Percentiles rank a stretch among this genome's conserved stretches.
Evolutionary conservation across 306 rosid species (phyloP).

Genomic region (Quercus rubra): DNA sequence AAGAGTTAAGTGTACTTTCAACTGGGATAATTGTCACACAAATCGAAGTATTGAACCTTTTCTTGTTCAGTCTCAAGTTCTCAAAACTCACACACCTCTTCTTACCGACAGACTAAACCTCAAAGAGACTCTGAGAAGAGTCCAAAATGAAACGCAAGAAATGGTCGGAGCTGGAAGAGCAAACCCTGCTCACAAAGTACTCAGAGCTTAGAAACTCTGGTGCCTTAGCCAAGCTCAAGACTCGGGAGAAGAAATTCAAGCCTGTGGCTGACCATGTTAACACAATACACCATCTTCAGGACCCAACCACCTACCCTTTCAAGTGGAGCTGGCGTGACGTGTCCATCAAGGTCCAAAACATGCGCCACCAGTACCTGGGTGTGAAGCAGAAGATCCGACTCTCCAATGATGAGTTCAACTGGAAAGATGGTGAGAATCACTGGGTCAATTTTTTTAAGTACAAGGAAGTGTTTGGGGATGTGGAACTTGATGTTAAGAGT

Average conservation of each 20-base stretch:
- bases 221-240: constrained; percentile 66
- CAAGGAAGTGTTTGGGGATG: constrained; percentile 84
- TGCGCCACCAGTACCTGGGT: constrained; percentile 94
- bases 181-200: constrained; percentile 67
- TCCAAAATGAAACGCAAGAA: constrained; percentile 84
- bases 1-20: no score
- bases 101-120: no score
- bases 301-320: constrained; percentile 71
- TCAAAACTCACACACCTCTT: no score
- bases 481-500: constrained; percentile 51
- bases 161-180: constrained; percentile 92
- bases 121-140: no score
- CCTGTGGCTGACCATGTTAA: constrained; percentile 93
- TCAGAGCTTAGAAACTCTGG: constrained; percentile 70
- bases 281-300: constrained; percentile 58
- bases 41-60: no score
- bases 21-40: no score
- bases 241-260: constrained; percentile 94
- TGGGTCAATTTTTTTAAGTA: constrained; percentile 87
- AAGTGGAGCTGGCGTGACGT: constrained; percentile 97
- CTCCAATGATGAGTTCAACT: constrained; percentile 61
- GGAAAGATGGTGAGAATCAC: constrained; percentile 89
- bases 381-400: constrained; percentile 89
- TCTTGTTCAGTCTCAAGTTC: no score
- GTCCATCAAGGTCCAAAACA: constrained; percentile 96